Evolutionary conservation across 192 early-diverging fungal genomes (phyloP).

Genomic region (Phlyctochytrium bullatum): DNA sequence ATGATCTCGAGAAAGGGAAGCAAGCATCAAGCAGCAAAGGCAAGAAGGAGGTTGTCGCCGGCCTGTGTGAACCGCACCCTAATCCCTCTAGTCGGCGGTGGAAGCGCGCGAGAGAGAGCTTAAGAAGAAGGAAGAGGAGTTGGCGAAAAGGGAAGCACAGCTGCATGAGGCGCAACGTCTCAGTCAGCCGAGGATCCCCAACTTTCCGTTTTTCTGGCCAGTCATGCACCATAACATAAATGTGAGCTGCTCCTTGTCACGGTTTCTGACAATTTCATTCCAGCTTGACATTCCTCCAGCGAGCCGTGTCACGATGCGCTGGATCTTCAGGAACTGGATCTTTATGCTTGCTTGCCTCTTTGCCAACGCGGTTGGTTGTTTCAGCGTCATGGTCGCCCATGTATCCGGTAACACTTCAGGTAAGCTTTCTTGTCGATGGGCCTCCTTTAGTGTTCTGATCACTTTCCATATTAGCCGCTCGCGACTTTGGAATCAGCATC

Average conservation of each 20-base stretch:
- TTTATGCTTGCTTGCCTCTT: not conserved
- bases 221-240: constrained; percentile 29
- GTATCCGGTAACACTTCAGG: constrained; percentile 17
- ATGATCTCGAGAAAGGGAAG: not conserved
- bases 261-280: no score
- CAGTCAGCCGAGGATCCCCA: constrained; percentile 2
- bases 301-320: constrained; percentile 2
- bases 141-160: constrained; percentile 9
- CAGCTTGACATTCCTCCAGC: constrained; percentile 20
- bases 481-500: constrained; percentile 21
- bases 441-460: not conserved
- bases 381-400: constrained; percentile 19
- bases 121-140: constrained; percentile 12
- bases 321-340: constrained; percentile 14
- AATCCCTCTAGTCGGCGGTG: no score
- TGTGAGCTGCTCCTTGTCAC: not conserved
- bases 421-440: not conserved
- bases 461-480: constrained; percentile 6
- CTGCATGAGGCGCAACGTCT: constrained; percentile 5
- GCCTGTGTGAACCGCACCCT: no score
- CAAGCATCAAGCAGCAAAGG: not conserved
- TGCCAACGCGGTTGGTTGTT: constrained; percentile 10
- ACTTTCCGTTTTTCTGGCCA: constrained; percentile 27
- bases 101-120: constrained; percentile 19
- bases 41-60: no score